Evolutionary conservation across 257 asterid genomes (phyloP), one percentile per base, ranked within the genome.

Genomic region (Solanum chiquidenum): DNA sequence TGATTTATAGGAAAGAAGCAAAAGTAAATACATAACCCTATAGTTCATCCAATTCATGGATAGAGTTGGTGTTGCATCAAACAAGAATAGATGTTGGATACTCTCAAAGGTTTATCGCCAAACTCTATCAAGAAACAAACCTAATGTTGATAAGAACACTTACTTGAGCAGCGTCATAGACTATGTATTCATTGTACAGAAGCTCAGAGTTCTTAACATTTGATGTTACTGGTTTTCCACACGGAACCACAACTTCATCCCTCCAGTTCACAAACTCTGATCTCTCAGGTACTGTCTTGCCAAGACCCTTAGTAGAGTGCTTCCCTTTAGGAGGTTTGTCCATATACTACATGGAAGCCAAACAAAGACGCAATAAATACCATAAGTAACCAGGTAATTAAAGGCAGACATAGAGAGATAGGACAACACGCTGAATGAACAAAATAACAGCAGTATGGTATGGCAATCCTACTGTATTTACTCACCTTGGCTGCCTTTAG

Each of bases 281-380:
- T 88, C 91, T 95, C 7, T 88, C 91, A 88, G 99, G 99, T 80
- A 94, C 91, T 38, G 92, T 95, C 92, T 92, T 95, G 88, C 98
- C 99, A 0, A 97, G 96, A 13, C 99, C 99, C 91, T 96, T 97
- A 12, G 98, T 97, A 12, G 99, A 96, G 90, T 97, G 98, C 91
- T 95, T 95, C 86, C 98, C 98, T 87, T 23, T 91, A 20, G 99
- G 99, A 88, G 98, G 99, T 90, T 97, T 94, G 86, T 95, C 99
- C 92, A 97, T 93, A 75, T 97, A 96, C 99, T 97, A 89, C 85
- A 90, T 46, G 23, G 9, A 88, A 88, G 46, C 86, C 13, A 76
- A 83, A 42, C 38, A 31, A 37, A 87, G 58, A 3, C 25, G 21
- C 79, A 21, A 20, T 76, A 60, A 80, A 77, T 58, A 77, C 20